Evolutionary conservation across 129 eudicot species (phyloP).

Genomic region (Deinandra increscens): DNA sequence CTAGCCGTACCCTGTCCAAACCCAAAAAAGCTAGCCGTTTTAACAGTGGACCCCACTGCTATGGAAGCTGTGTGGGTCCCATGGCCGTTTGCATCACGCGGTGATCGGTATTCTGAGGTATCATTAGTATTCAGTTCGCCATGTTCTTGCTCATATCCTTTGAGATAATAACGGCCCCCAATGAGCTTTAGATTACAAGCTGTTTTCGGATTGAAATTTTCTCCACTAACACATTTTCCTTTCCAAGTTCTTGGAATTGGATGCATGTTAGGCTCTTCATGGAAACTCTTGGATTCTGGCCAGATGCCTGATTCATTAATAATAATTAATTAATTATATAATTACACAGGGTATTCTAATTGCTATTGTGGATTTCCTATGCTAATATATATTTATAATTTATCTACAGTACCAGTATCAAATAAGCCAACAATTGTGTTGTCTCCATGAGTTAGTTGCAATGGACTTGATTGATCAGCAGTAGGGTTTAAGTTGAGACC

Average conservation of each 20-base stretch:
- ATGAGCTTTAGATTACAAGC: conserved; percentile 60
- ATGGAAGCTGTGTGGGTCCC: conserved; percentile 83
- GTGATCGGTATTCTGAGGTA: conserved; percentile 46
- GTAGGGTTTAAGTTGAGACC: conserved; percentile 48
- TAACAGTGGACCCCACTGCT: conserved; percentile 55
- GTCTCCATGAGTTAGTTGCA: conserved; percentile 53
- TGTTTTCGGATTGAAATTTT: conserved; percentile 45
- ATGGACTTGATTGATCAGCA: conserved; percentile 32
- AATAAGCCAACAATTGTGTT: conserved; percentile 59
- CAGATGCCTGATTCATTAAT: conserved; percentile 49
- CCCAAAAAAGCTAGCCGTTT: conserved; percentile 43
- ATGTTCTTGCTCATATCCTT: conserved; percentile 49
- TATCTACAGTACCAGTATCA: conserved; percentile 49
- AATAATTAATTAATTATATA: neutral
- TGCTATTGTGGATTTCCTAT: conserved; percentile 7
- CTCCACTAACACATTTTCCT: conserved; percentile 55
- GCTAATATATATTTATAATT: neutral
- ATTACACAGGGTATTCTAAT: neutral
- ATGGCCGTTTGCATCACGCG: conserved; percentile 59
- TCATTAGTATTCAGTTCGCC: conserved; percentile 34
- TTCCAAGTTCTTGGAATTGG: conserved; percentile 60
- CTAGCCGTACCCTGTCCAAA: conserved; percentile 60
- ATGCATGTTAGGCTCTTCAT: conserved; percentile 53
- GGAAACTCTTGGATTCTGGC: conserved; percentile 76
- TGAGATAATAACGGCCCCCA: conserved; percentile 63